phyloP scores from a whole-genome alignment of 1,139 yeast species.

The Blastobotrys capitulatus region DNA sequence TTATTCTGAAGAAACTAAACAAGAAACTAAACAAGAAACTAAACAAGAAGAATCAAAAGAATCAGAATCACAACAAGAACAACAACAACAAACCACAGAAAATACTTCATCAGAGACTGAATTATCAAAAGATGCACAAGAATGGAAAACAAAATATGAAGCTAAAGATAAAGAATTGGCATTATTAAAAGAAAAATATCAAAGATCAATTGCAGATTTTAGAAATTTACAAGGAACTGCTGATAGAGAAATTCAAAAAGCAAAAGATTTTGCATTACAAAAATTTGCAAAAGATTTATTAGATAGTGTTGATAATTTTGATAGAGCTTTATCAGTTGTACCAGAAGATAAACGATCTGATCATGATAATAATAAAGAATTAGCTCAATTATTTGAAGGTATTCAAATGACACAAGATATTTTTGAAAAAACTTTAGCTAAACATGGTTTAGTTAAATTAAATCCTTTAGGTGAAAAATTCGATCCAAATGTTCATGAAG shows the following conservation, averaged over 20 bases:
- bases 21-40: slow-evolving; percentile 24
- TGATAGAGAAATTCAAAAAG: slow-evolving; percentile 78
- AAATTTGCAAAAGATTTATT: slow-evolving; percentile 88
- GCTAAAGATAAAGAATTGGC: slow-evolving; percentile 77
- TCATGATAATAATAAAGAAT: slow-evolving; percentile 42
- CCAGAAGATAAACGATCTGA: slow-evolving; percentile 45
- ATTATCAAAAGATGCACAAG: not conserved
- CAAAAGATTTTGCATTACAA: slow-evolving; percentile 86
- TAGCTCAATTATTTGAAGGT: slow-evolving; percentile 78
- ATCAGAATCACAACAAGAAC: not conserved
- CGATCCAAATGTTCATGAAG: slow-evolving; percentile 92
- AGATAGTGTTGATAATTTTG: slow-evolving; percentile 87
- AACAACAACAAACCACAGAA: too few relatives aligned
- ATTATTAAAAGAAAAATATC: slow-evolving; percentile 74
- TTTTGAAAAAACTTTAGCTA: slow-evolving; percentile 75
- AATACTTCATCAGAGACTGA: not conserved
- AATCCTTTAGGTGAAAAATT: slow-evolving; percentile 82
- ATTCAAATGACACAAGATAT: slow-evolving; percentile 86
- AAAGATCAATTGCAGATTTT: slow-evolving; percentile 87
- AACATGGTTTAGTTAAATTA: slow-evolving; percentile 75
- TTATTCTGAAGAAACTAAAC: slow-evolving; percentile 7
- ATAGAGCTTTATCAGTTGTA: slow-evolving; percentile 78
- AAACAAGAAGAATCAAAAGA: slow-evolving; percentile 13
- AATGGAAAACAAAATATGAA: slow-evolving; percentile 44
- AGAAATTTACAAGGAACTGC: slow-evolving; percentile 90